phyloP scores from a whole-genome alignment of 106 monocot species.

The Iris macrosiphon region DNA sequence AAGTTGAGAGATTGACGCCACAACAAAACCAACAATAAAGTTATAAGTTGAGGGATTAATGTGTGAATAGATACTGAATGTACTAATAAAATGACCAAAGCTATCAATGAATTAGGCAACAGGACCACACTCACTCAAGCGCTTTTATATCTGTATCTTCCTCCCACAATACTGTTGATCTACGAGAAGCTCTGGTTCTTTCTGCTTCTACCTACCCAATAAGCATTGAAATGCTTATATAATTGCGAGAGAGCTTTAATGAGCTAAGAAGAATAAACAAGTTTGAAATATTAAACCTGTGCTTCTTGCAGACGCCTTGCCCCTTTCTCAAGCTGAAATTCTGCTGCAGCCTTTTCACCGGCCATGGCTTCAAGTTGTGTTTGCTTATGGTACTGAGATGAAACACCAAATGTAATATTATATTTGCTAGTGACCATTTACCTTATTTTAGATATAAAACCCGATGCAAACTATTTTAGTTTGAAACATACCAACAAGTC shows the following conservation, averaged over 20 bases:
- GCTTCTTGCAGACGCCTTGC: constrained; percentile 56
- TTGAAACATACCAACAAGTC: constrained; percentile 93
- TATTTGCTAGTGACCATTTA: not conserved
- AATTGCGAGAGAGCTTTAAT: not conserved
- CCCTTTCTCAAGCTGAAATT: constrained; percentile 86
- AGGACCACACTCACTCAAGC: constrained; percentile 72
- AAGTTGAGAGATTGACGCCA: too few relatives aligned
- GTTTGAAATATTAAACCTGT: constrained; percentile 39
- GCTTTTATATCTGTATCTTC: constrained; percentile 80
- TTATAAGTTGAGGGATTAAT: too few relatives aligned
- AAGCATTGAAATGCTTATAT: too few relatives aligned
- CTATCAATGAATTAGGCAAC: too few relatives aligned
- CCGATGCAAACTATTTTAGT: not conserved
- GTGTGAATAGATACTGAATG: too few relatives aligned
- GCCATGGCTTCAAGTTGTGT: constrained; percentile 87
- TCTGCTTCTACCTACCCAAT: constrained; percentile 80
- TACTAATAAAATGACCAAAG: too few relatives aligned
- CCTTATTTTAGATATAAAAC: constrained; percentile 11
- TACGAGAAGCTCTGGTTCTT: constrained; percentile 47
- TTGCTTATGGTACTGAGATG: constrained; percentile 86
- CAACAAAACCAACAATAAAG: too few relatives aligned
- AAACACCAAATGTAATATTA: constrained; percentile 6
- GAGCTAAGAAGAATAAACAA: not conserved
- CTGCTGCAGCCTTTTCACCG: constrained; percentile 80
- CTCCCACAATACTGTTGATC: constrained; percentile 68